Evolutionary conservation across 306 rosid genomes (phyloP).

Genomic region (Corylus heterophylla): DNA sequence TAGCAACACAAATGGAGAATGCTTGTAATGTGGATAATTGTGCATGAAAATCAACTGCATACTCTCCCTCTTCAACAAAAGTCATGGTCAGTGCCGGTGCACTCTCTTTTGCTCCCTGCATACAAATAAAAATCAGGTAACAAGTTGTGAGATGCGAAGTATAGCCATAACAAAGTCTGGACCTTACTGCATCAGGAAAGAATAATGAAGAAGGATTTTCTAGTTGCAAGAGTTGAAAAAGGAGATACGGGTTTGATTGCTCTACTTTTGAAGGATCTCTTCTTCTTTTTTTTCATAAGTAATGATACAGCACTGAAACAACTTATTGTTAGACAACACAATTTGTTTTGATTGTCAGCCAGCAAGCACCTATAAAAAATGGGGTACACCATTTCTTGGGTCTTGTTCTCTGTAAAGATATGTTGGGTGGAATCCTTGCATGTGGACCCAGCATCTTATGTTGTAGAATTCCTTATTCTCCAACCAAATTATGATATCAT

Average conservation of each 20-base stretch:
- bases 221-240: background rate
- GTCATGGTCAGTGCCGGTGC: slow-evolving; percentile 73
- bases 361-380: background rate
- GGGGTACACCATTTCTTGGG: background rate
- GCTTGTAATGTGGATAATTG: slow-evolving; percentile 82
- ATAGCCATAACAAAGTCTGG: background rate
- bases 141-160: slow-evolving; percentile 8
- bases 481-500: background rate
- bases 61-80: slow-evolving; percentile 69
- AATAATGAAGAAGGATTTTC: slow-evolving; percentile 7
- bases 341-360: background rate
- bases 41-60: slow-evolving; percentile 87
- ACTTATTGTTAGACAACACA: background rate
- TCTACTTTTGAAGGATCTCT: background rate
- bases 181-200: background rate
- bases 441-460: slow-evolving; percentile 4
- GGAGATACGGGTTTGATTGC: background rate
- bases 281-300: background rate
- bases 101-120: slow-evolving; percentile 74
- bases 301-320: background rate
- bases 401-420: background rate
- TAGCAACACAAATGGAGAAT: slow-evolving; percentile 81
- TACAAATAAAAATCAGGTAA: slow-evolving; percentile 22
- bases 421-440: background rate
- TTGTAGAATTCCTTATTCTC: background rate